phyloP scores from a whole-genome alignment of 495 filamentous ascomycete species.

The Oidiodendron maius region DNA sequence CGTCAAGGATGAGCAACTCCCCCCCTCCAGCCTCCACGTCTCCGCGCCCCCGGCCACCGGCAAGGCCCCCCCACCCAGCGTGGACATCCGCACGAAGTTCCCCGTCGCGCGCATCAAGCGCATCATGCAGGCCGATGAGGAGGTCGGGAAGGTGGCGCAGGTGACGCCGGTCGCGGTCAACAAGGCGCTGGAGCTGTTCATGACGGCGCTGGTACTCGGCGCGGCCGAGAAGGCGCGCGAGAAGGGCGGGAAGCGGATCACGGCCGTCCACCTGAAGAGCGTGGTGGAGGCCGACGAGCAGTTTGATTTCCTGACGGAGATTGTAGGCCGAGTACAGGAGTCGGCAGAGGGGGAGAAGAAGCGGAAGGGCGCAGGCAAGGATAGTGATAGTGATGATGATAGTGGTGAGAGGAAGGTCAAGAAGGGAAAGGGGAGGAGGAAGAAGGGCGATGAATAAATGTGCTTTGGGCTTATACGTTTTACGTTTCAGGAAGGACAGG shows the following conservation, averaged over 20 bases:
- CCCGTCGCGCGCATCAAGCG: constrained; percentile 97
- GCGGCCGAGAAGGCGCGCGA: constrained; percentile 76
- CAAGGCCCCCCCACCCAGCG: constrained; percentile 31
- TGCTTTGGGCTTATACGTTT: no score
- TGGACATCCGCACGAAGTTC: constrained; percentile 91
- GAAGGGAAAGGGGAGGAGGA: constrained; percentile 21
- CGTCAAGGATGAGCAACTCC: background rate
- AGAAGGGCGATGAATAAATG: constrained; percentile 20
- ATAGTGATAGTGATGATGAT: constrained; percentile 11
- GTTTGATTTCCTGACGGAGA: constrained; percentile 90
- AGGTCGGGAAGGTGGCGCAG: constrained; percentile 97
- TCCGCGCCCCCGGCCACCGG: constrained; percentile 14
- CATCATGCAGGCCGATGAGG: constrained; percentile 99
- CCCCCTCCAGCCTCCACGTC: background rate
- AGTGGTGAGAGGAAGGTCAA: constrained; percentile 17
- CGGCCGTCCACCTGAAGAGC: constrained; percentile 82
- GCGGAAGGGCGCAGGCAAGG: constrained; percentile 10
- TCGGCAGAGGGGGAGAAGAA: constrained; percentile 15
- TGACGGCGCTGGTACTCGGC: constrained; percentile 86
- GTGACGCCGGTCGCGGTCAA: constrained; percentile 90
- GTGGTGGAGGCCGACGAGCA: constrained; percentile 80
- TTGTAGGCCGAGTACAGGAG: constrained; percentile 72
- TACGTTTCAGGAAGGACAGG: no score
- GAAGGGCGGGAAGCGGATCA: constrained; percentile 82
- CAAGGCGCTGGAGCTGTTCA: constrained; percentile 95